Evolutionary conservation across 768 basidiomycete genomes (phyloP).

Genomic region (Rhodocollybia butyracea): DNA sequence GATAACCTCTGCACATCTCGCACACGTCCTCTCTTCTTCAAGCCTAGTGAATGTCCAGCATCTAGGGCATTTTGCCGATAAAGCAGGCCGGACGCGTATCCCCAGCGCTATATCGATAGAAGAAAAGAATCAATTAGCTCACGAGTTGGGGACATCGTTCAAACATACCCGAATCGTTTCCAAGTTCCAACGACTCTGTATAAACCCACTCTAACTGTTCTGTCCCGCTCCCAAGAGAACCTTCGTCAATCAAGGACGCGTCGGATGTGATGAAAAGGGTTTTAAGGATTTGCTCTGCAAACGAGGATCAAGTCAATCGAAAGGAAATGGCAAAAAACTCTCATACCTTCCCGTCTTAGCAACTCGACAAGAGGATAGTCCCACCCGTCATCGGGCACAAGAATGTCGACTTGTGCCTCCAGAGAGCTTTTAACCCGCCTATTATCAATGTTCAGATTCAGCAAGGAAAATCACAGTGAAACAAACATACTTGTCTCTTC

Average conservation of each 20-base stretch:
- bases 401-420: conserved; percentile 71
- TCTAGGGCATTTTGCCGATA: conserved; percentile 73
- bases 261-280: conserved; percentile 83
- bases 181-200: conserved; percentile 36
- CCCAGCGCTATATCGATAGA: no score
- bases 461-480: not conserved
- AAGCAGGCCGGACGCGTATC: conserved; percentile 62
- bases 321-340: not conserved
- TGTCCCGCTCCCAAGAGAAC: conserved; percentile 29
- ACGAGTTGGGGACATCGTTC: no score
- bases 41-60: conserved; percentile 81
- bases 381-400: conserved; percentile 38
- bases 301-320: not conserved
- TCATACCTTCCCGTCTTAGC: conserved; percentile 44
- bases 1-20: conserved; percentile 45
- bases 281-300: conserved; percentile 59
- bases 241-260: conserved; percentile 48
- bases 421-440: conserved; percentile 74
- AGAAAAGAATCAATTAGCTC: no score
- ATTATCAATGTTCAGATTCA: not conserved
- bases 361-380: conserved; percentile 24
- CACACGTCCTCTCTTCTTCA: conserved; percentile 53
- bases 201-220: conserved; percentile 48
- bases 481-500: conserved; percentile 62
- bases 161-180: conserved; percentile 36